Evolutionary conservation across 345 rosid genomes (phyloP).

Genomic region (Camelina sativa): DNA sequence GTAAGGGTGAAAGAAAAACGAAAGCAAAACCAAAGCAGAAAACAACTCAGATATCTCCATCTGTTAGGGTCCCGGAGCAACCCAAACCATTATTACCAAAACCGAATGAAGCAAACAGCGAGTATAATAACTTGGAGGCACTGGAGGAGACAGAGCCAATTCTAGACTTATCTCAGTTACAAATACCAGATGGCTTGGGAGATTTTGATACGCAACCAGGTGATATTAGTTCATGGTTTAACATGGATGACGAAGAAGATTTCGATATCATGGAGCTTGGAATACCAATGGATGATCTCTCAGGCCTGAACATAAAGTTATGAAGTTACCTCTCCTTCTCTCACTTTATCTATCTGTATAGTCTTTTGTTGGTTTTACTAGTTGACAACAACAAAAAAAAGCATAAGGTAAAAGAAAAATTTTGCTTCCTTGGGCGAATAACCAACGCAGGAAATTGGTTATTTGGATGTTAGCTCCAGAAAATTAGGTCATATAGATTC

Average conservation of each 20-base stretch:
- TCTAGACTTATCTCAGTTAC: slow-evolving; percentile 49
- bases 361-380: slow-evolving; percentile 79
- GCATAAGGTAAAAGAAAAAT: slow-evolving; percentile 40
- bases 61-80: slow-evolving; percentile 66
- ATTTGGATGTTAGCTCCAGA: slow-evolving; percentile 26
- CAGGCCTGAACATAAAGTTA: slow-evolving; percentile 92
- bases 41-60: slow-evolving; percentile 71
- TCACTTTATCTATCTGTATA: slow-evolving; percentile 51
- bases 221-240: slow-evolving; percentile 90
- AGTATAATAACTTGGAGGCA: slow-evolving; percentile 59
- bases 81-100: slow-evolving; percentile 55
- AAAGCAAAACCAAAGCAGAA: slow-evolving; percentile 91
- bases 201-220: slow-evolving; percentile 58
- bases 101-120: slow-evolving; percentile 54
- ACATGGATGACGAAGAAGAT: slow-evolving; percentile 91
- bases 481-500: slow-evolving; percentile 36
- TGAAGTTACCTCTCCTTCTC: slow-evolving; percentile 59
- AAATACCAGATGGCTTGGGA: slow-evolving; percentile 66
- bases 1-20: slow-evolving; percentile 83
- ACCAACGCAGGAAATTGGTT: slow-evolving; percentile 30
- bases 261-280: slow-evolving; percentile 88
- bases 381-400: slow-evolving; percentile 55
- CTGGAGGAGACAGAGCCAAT: slow-evolving; percentile 53
- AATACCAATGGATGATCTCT: slow-evolving; percentile 98
- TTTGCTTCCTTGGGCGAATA: slow-evolving; percentile 37